Evolutionary conservation across 805 yeast genomes (phyloP).

Genomic region (Zygosaccharomyces pseudorouxii): DNA sequence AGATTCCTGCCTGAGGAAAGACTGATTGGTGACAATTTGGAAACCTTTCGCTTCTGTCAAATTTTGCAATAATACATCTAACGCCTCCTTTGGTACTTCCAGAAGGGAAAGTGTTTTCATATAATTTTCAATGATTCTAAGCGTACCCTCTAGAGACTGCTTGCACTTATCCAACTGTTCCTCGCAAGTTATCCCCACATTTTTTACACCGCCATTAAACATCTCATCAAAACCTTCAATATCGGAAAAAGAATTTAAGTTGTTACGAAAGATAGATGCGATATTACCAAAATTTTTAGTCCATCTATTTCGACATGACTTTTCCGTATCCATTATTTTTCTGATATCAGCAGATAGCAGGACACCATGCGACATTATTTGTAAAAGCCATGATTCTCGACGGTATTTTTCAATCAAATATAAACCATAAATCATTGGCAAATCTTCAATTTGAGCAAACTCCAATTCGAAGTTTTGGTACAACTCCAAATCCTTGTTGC

Average conservation of each 20-base stretch:
- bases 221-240: constrained; percentile 5
- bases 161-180: not conserved
- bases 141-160: constrained; percentile 7
- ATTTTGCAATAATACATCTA: constrained; percentile 37
- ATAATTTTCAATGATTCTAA: constrained; percentile 36
- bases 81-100: constrained; percentile 32
- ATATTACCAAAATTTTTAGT: constrained; percentile 48
- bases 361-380: constrained; percentile 23
- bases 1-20: not conserved
- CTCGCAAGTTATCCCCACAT: not conserved
- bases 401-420: constrained; percentile 57
- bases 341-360: constrained; percentile 56
- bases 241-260: constrained; percentile 7
- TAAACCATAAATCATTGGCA: constrained; percentile 71
- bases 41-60: constrained; percentile 29
- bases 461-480: constrained; percentile 24
- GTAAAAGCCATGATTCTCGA: constrained; percentile 48
- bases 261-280: constrained; percentile 13
- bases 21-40: constrained; percentile 3
- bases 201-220: not conserved
- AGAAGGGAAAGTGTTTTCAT: constrained; percentile 34
- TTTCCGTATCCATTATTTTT: constrained; percentile 52
- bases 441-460: constrained; percentile 47
- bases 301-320: constrained; percentile 57
- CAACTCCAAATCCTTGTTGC: constrained; percentile 29